Evolutionary conservation across 305 asterid genomes (phyloP).

Genomic region (Fraxinus paxiana): DNA sequence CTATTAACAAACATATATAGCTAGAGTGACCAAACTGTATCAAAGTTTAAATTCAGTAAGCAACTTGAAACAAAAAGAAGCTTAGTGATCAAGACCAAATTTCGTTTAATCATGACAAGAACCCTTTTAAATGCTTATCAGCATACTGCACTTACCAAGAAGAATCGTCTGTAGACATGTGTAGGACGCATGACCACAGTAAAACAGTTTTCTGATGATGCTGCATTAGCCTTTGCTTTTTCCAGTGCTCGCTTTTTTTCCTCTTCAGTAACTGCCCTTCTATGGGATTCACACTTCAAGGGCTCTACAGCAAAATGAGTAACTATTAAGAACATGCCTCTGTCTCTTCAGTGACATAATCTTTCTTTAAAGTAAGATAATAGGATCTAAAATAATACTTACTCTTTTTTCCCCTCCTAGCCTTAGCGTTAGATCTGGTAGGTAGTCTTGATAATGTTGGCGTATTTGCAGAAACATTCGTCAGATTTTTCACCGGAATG

Average conservation of each 20-base stretch:
- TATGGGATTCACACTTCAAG: slow-evolving; percentile 18
- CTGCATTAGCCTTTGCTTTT: slow-evolving; percentile 23
- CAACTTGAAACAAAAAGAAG: slow-evolving; percentile 3
- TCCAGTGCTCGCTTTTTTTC: slow-evolving; percentile 25
- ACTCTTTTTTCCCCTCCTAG: slow-evolving; percentile 17
- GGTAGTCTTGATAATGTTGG: slow-evolving; percentile 12
- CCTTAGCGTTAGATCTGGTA: neutral
- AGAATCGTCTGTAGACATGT: slow-evolving; percentile 32
- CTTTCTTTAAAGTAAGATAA: neutral
- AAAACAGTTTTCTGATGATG: slow-evolving; percentile 23
- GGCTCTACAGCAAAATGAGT: slow-evolving; percentile 3
- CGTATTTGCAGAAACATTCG: neutral
- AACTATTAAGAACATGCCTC: neutral
- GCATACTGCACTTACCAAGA: slow-evolving; percentile 23
- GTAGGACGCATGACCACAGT: slow-evolving; percentile 31
- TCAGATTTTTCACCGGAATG: neutral
- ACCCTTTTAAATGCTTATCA: neutral
- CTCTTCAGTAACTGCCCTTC: slow-evolving; percentile 30
- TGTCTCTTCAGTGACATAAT: neutral
- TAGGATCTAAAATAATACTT: neutral
- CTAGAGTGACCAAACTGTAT: neutral
- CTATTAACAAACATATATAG: neutral
- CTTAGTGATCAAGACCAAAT: neutral
- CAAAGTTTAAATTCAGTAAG: neutral
- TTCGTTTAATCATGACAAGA: neutral